Base-by-base conservation (phyloP, 306 rosid species). In the Alnus rubra region DNA sequence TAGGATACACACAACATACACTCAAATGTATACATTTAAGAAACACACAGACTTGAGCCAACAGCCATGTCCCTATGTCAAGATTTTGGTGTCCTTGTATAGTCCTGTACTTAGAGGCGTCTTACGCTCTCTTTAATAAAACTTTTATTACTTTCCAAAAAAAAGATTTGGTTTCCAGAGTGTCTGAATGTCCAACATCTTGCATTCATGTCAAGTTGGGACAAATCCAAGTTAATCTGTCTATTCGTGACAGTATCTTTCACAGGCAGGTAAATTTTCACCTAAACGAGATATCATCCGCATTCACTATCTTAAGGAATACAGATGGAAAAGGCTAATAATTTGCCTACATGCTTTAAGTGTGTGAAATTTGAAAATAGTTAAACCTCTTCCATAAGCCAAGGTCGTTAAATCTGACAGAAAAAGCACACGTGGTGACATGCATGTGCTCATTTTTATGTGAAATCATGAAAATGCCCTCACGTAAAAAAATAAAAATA, bases 141-240 rank as follows among this genome's bases (percentile, higher is more conserved):
- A 0, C 28, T 23, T 23, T 23, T 23, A 23, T 23, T 23, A 23
- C 28, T 23, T 23, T 23, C 28, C 28, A 23, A 23, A 23, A 23
- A 23, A 23, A 23, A 23, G 28, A 23, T 23, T 23, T 23, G 12
- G 45, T 42, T 58, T 59, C 37, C 7, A 11, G 33, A 59, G 14
- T 23, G 9, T 59, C 65, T 59, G 65, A 59, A 59, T 10, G 33
- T 59, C 65, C 65, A 23, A 59, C 65, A 3, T 59, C 65, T 28
- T 59, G 65, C 65, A 59, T 23, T 59, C 65, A 59, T 28, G 35
- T 59, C 65, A 59, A 59, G 65, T 30, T 59, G 33, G 33, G 31
- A 10, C 16, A 59, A 56, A 13, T 59, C 33, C 33, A 28, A 59
- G 65, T 23, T 30, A 37, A 28, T 11, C n/a, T 10, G 65, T 59